Evolutionary conservation across 169 alveolate species (phyloP), one percentile per base, ranked within the genome.

Genomic region (Plasmodium fragile): DNA sequence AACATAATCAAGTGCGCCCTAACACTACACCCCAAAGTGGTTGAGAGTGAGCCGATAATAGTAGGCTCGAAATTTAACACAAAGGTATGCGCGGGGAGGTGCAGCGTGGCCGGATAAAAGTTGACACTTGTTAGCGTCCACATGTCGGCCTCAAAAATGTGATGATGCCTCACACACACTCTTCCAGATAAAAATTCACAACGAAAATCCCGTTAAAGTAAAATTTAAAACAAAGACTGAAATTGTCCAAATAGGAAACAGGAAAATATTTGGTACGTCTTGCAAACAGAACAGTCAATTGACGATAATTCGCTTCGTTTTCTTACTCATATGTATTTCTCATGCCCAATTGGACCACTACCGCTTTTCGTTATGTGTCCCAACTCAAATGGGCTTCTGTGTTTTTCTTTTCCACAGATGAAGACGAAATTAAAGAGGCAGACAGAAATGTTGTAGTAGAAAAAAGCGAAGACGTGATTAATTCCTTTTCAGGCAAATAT

Each of bases 341-440:
- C 41, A 32, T 28, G 4, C 36, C n/a, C 16, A 65, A 1, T 65
- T 65, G 75, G 75, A 22, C 13, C 41, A 18, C 36, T 65, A 22
- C 36, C 28, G 75, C 36, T 10, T 10, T 65, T 18, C n/a, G 75
- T 0, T 65, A 65, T 65, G n/a, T 22, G n/a, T n/a, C 36, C 36
- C 32, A 65, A 3, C 75, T 1, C 36, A 59, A 18, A 10, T 22
- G 18, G 0, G 53, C 28, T 49, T 75, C 25, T 16, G 34, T 52
- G n/a, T 43, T 73, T 73, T 49, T 73, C 55, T 39, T 52, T 52
- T 53, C 28, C 32, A 53, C 79, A 89, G 94, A 70, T 36, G 70
- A 89, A 79, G 89, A 89, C 39, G 94, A 89, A 89, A 78, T 79
- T 41, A 78, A 34, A 65, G 94, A 89, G 30, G 94, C 94, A 36